Conservation (phyloP, 2,329 filamentous ascomycete genomes). For the Akanthomyces lecanii region DNA sequence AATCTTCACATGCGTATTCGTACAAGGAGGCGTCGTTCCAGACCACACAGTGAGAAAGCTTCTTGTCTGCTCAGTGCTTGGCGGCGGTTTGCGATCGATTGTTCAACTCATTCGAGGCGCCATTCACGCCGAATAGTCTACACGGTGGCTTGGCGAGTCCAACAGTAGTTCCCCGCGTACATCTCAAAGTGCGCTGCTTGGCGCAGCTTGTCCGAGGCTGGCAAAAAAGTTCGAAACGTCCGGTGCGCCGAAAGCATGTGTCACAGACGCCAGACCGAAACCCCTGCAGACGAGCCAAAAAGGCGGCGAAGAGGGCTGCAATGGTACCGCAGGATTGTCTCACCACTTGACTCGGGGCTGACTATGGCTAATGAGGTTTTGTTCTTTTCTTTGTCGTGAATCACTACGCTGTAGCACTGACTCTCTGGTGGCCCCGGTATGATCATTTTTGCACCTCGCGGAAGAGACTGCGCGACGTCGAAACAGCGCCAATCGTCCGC, state of each 20-base stretch:
- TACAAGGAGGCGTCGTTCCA: not conserved
- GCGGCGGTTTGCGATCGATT: not conserved
- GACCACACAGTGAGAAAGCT: not conserved
- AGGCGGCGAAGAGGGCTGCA: not conserved
- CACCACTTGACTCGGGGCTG: not conserved
- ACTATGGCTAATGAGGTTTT: not conserved
- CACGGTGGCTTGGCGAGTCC: not conserved
- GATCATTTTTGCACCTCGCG: not conserved
- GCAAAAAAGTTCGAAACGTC: conserved; percentile 5
- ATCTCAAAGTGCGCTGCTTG: not conserved
- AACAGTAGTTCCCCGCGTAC: too few relatives aligned
- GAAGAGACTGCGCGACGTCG: not conserved
- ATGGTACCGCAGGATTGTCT: not conserved
- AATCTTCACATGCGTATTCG: conserved; percentile 2
- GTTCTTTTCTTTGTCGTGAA: not conserved
- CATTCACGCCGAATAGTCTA: not conserved
- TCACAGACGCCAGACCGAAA: not conserved
- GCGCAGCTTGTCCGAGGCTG: not conserved
- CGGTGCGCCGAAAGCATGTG: conserved; percentile 8
- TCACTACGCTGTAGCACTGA: not conserved
- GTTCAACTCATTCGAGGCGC: not conserved
- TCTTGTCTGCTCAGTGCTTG: not conserved
- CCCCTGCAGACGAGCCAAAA: not conserved
- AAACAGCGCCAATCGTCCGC: not conserved
- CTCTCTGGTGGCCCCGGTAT: not conserved